Evolutionary conservation across 2,329 filamentous ascomycete species (phyloP), one percentile per base, ranked within the genome.

Genomic region (Pseudogymnoascus sp.): DNA sequence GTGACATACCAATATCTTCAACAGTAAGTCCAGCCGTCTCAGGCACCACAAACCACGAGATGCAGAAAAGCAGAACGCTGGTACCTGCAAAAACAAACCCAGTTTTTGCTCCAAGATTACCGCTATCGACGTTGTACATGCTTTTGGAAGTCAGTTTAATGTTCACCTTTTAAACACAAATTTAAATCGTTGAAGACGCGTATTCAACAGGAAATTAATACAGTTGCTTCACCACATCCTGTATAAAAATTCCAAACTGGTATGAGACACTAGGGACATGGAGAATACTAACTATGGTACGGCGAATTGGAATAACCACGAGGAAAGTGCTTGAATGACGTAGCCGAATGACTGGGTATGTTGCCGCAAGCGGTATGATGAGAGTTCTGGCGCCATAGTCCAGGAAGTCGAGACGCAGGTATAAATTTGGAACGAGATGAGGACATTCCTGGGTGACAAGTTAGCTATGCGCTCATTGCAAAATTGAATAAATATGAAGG

Each of bases 21-120:
- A 77, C 72, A 1, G 71, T 78, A 19, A 79, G 71, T 3, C 78
- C 79, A 70, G 79, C 80, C 73, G 82, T 83, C 69, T 86, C 83
- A 0, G 83, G 83, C 0, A 85, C 72, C 36, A 74, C 73, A 10
- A 76, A 71, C 73, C 76, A 85, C 0, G 78, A 76, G 0, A 78
- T 53, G 1, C 72, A 63, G 2, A 76, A 70, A 17, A 74, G 73
- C 1, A 76, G 62, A 1, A 74, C 64, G 66, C 75, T 77, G 11
- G 76, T 71, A 0, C 71, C 76, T 0, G 74, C 71, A 64, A 73
- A 79, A 0, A 79, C 69, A 33, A 78, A 77, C 0, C 76, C 77
- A 1, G 76, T 78, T 69, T 77, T 78, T 1, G 74, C 76, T 28
- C 76, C 73, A 19, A 79, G 67, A 64, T 78, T 74, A 8, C 72